These are phyloP conservation scores for Guadua angustifolia DNA, from an alignment of 176 grass and related monocot genomes.

Conservation along the genomic window DNA sequence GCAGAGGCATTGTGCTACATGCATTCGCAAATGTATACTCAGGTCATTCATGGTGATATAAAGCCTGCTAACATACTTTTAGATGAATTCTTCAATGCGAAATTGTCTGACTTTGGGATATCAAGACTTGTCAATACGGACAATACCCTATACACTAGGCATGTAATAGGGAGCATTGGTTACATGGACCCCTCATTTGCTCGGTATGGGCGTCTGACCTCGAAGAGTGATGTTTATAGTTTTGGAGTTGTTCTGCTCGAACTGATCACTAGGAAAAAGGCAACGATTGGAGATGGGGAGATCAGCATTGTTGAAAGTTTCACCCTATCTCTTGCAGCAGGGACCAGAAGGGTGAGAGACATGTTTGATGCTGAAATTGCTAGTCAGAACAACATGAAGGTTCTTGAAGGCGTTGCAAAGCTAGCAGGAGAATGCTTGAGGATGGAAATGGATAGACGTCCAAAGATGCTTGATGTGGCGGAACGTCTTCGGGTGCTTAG, in stretches of 20 bases:
- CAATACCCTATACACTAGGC: not conserved
- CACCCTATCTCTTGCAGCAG: not conserved
- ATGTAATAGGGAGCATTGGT: conserved; percentile 4
- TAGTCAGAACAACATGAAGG: not conserved
- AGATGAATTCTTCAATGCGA: not conserved
- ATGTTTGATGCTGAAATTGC: conserved; percentile 20
- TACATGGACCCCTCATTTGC: conserved; percentile 40
- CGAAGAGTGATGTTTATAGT: not conserved
- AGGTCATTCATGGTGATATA: conserved; percentile 36
- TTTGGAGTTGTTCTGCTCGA: no score
- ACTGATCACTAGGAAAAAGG: no score
- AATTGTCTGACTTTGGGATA: conserved; percentile 33
- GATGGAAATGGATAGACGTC: conserved; percentile 1
- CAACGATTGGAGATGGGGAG: no score
- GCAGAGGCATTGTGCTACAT: conserved; percentile 26
- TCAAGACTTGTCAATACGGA: conserved; percentile 20
- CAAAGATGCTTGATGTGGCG: not conserved
- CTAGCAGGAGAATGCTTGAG: conserved; percentile 14
- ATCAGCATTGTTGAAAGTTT: not conserved
- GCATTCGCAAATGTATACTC: conserved; percentile 40
- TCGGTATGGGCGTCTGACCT: not conserved
- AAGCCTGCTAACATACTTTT: conserved; percentile 39
- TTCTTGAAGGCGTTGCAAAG: not conserved
- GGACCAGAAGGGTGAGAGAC: not conserved
- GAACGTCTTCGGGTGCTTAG: not conserved